Base-by-base conservation (phyloP, 2,329 filamentous ascomycete species). In the Aschersonia sp. region DNA sequence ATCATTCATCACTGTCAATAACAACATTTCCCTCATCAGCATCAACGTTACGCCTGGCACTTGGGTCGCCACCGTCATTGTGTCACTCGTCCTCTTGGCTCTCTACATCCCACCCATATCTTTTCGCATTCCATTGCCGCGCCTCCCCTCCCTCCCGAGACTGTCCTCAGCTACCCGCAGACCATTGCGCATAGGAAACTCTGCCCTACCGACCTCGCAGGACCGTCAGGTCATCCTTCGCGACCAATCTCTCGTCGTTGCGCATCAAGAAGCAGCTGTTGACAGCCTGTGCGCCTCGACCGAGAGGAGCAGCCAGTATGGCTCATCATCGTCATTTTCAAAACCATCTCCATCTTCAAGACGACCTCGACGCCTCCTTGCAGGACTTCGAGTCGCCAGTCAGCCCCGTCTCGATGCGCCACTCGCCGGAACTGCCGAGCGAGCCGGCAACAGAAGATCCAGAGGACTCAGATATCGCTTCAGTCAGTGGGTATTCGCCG, bases 1-100 rank as follows among this genome's bases (percentile, higher is more conserved):
- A 67, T 75, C 76, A 50, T 66, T 80, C 61, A 64, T 80, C 55
- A 75, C 74, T 47, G 71, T 80, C 54, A 75, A 78, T 64, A 80
- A 75, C 63, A 74, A 78, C 70, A 69, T 80, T 59, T 75, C 75
- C 50, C 69, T 80, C 55, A 59, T 80, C 59, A 79, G 71, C 63
- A 67, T 80, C 57, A 73, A 67, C 56, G 72, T 80, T 60, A 73
- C 75, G 41, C 75, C 77, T 30, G 73, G 73, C 60, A 75, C 74
- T 49, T 79, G 73, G 59, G 64, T 80, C 55, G 72, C 73, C 51
- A 68, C 70, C 31, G 58, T 78, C 51, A 62, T 67, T 49, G 55
- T 79, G 31, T 58, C 67, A 45, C 65, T 78, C 54, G 65, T 72
- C 58, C 75, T 78, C 55, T 53, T 74, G 51, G 69, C 68, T 49